Percentiles rank a stretch among this genome's conserved stretches.
Conservation (phyloP, 2,329 filamentous ascomycete species). For the Ophiostoma tasmaniense region DNA sequence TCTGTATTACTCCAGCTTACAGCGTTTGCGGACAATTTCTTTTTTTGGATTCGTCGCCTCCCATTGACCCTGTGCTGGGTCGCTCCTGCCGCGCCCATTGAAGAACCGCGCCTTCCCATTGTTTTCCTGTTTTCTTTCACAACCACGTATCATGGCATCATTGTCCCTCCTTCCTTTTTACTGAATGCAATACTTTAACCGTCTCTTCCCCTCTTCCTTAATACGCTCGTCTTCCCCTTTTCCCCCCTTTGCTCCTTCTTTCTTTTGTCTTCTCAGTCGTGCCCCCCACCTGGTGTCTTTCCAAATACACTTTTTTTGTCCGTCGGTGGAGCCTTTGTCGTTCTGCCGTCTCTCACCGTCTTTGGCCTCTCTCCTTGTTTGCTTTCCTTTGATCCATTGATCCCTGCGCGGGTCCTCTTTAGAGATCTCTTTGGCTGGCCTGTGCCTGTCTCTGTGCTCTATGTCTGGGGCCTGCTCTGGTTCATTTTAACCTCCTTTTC, state of each 20-base stretch:
- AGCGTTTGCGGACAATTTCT: conserved; percentile 2
- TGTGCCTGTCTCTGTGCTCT: no score
- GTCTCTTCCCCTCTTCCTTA: not conserved
- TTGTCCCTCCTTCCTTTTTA: not conserved
- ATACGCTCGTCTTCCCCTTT: not conserved
- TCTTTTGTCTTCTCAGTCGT: not conserved
- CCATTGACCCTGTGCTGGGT: not conserved
- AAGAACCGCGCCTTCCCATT: not conserved
- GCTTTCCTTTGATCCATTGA: not conserved
- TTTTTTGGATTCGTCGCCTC: conserved; percentile 1
- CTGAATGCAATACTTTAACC: not conserved
- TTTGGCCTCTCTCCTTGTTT: conserved; percentile 7
- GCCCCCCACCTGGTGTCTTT: not conserved
- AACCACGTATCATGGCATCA: not conserved
- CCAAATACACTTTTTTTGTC: not conserved
- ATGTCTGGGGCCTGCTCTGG: not conserved
- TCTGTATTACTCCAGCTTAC: no score
- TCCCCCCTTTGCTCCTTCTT: not conserved
- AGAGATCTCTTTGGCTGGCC: no score
- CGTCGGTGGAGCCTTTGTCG: conserved; percentile 11
- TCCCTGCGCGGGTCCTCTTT: conserved; percentile 1
- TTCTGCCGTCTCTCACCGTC: conserved; percentile 15
- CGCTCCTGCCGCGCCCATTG: not conserved
- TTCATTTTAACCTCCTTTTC: conserved; percentile 16
- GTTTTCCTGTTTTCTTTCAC: not conserved